phyloP scores from a whole-genome alignment of 2,329 filamentous ascomycete species.

The Fusarium austroafricanum region DNA sequence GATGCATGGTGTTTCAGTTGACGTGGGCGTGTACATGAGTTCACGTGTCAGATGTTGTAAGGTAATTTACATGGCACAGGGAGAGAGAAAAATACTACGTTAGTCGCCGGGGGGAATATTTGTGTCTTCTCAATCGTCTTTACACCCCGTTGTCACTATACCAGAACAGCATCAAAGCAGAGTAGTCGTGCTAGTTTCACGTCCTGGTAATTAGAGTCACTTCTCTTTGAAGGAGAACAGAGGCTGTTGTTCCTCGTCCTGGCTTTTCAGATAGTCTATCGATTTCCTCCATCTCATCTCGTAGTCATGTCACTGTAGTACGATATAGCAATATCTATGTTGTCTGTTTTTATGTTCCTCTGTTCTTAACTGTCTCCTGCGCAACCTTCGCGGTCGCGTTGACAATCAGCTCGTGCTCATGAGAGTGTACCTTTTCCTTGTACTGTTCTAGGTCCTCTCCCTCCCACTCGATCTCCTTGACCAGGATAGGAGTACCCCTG shows the following conservation, averaged over 20 bases:
- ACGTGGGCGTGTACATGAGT: background rate
- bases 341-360: conserved; percentile 11
- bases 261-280: background rate
- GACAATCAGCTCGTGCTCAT: conserved; percentile 84
- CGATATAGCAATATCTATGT: background rate
- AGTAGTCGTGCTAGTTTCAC: too few species aligned
- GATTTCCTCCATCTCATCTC: background rate
- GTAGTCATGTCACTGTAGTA: background rate
- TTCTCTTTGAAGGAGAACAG: background rate
- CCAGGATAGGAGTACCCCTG: conserved; percentile 78
- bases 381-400: conserved; percentile 71
- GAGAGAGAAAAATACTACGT: background rate
- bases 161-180: background rate
- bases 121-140: background rate
- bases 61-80: background rate
- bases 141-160: background rate
- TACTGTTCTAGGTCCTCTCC: conserved; percentile 74
- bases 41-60: background rate
- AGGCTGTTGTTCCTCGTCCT: background rate
- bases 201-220: background rate
- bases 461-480: conserved; percentile 73
- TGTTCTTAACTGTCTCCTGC: conserved; percentile 51
- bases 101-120: background rate
- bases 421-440: conserved; percentile 77
- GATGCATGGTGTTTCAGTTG: conserved; percentile 20